Evolutionary conservation across 2,329 filamentous ascomycete species (phyloP), one percentile per base, ranked within the genome.

Genomic region (Fusarium cyanostomum): DNA sequence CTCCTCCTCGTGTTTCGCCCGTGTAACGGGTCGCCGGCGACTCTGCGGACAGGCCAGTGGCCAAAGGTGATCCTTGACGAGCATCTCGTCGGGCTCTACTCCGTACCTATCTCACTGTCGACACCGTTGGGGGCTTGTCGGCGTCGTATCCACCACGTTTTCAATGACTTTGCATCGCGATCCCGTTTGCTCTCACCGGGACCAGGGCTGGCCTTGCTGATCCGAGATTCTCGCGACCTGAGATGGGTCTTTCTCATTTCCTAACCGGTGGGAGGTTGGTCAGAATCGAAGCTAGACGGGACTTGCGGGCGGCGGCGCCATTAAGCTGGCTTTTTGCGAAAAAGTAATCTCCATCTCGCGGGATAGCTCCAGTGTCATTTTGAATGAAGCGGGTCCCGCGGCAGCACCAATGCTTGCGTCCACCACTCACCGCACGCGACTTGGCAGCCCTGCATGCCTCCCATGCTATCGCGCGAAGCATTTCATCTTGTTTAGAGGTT

Each of bases 301-400:
- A 51, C 15, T 31, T 59, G 56, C 42, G 46, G 59, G 46, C 51
- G 35, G n/a, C 30, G 54, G 39, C 49, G 59, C 45, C 46, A 65
- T 45, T 31, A 53, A 52, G 54, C 49, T 64, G 62, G 55, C 38
- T 35, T 50, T 35, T 49, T 53, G 35, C 43, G 41, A 33, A 21
- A 21, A 26, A 52, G 45, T 55, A 70, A 69, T 70, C 67, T 69
- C 66, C 55, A 69, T 38, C 42, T 63, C 56, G 52, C 45, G 55
- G 41, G 43, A 59, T 50, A 51, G 57, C 49, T 58, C 57, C 60
- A 61, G 57, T 42, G 52, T 70, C 67, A 69, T 66, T 68, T 69
- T 59, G 62, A 60, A 57, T 46, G 27, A 39, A 54, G 67, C 67
- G 67, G 67, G 67, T 67, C 67, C 53, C 37, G 52, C 56, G 43